These are phyloP conservation scores for Penicillium palitans DNA, from an alignment of 2,329 filamentous ascomycete species.

Conservation along the genomic window DNA sequence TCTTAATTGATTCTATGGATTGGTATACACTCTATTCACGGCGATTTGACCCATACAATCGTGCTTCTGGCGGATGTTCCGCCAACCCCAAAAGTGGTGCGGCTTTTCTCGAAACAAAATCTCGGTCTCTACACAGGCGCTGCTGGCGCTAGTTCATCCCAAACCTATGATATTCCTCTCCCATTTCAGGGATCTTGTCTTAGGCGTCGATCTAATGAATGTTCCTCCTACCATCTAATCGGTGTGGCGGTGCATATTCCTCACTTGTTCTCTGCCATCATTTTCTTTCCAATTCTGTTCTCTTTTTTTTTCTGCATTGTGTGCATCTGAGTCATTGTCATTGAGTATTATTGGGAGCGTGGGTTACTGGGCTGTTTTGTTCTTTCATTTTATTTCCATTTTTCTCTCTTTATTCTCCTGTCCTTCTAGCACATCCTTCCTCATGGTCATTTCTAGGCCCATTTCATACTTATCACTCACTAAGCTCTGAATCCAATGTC, in stretches of 20 bases:
- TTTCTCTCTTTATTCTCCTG: constrained; percentile 22
- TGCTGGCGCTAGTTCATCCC: not conserved
- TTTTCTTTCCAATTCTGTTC: constrained; percentile 11
- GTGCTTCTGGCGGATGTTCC: constrained; percentile 3
- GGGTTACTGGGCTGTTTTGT: constrained; percentile 24
- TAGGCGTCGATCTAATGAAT: constrained; percentile 26
- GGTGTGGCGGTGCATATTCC: constrained; percentile 15
- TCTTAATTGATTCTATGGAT: constrained; percentile 2
- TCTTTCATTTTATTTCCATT: constrained; percentile 24
- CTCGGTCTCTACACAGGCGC: constrained; percentile 8
- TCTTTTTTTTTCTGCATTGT: constrained; percentile 22
- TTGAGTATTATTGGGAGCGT: constrained; percentile 33
- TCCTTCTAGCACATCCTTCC: constrained; percentile 32
- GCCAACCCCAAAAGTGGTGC: constrained; percentile 17
- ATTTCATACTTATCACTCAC: constrained; percentile 19
- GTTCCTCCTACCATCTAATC: constrained; percentile 13
- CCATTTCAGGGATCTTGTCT: not conserved
- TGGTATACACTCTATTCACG: not conserved
- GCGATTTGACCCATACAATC: constrained; percentile 3
- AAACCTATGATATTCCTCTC: not conserved
- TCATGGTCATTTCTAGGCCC: constrained; percentile 30
- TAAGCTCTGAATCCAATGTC: constrained; percentile 20
- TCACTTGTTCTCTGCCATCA: constrained; percentile 13
- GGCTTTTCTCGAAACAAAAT: constrained; percentile 16
- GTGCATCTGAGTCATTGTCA: constrained; percentile 33